Percentiles rank a stretch among this genome's conserved stretches.
These are phyloP conservation scores for Bipolaris bicolor DNA, from an alignment of 2,329 filamentous ascomycete species.

Conservation along the genomic window DNA sequence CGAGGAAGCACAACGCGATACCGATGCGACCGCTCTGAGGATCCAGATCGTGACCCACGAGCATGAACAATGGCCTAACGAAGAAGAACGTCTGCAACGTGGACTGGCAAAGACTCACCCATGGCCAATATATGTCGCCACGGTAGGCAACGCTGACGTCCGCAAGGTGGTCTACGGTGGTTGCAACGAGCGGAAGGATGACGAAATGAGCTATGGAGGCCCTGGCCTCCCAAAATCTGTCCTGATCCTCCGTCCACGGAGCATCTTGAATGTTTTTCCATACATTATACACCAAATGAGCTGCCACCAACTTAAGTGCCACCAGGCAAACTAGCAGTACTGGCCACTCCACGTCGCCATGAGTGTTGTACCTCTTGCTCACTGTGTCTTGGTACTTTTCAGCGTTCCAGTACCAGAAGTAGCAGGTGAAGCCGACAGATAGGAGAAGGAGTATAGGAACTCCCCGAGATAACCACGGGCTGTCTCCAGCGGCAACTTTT, in stretches of 20 bases:
- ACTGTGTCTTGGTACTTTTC: background rate
- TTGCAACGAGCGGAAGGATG: background rate
- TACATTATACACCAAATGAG: background rate
- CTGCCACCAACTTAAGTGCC: background rate
- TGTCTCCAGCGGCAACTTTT: background rate
- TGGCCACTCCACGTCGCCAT: background rate
- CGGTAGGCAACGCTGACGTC: slow-evolving; percentile 1
- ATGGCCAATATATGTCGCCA: background rate
- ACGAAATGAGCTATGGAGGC: background rate
- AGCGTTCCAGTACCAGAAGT: background rate
- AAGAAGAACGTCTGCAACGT: background rate
- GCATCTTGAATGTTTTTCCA: background rate
- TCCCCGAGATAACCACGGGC: slow-evolving; percentile 2
- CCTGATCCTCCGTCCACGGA: background rate
- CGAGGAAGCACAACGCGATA: slow-evolving; percentile 1
- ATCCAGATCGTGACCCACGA: background rate
- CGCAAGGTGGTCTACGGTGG: background rate
- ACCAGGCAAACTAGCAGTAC: slow-evolving; percentile 1
- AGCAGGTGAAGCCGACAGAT: background rate
- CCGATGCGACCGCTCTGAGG: background rate
- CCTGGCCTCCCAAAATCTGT: too few species aligned
- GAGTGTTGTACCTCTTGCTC: background rate
- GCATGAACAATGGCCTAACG: background rate
- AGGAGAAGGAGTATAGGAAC: background rate
- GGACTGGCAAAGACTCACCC: background rate